Conservation (phyloP, 345 rosid genomes). For the Acer yangbiense region DNA sequence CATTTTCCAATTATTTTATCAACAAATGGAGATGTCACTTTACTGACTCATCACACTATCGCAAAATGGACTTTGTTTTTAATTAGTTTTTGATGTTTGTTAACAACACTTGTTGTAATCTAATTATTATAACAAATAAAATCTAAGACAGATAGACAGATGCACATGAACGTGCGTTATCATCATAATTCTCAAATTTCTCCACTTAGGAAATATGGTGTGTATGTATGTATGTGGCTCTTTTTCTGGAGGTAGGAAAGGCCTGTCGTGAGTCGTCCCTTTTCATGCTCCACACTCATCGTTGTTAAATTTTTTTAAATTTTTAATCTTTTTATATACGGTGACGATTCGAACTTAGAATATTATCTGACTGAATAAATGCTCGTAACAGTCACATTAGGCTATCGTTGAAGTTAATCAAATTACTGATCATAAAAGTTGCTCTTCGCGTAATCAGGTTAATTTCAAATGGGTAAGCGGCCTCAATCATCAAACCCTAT, state of each 20-base stretch:
- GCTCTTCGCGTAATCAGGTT: not conserved
- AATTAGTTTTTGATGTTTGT: not conserved
- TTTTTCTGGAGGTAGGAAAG: not conserved
- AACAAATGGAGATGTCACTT: conserved; percentile 11
- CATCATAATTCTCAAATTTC: conserved; percentile 24
- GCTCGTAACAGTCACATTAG: too few species aligned
- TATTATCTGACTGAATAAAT: too few species aligned
- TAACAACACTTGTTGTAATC: too few species aligned
- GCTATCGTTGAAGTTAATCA: too few species aligned
- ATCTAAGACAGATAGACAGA: not conserved
- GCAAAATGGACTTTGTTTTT: not conserved
- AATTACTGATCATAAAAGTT: too few species aligned
- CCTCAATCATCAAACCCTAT: too few species aligned
- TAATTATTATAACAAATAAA: not conserved
- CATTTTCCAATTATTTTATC: conserved; percentile 3
- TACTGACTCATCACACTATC: not conserved
- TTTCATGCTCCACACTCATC: conserved; percentile 4
- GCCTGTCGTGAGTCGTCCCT: not conserved
- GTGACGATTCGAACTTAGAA: too few species aligned
- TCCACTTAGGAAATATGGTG: conserved; percentile 18
- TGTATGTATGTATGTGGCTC: not conserved
- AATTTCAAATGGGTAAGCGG: not conserved
- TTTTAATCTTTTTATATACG: too few species aligned
- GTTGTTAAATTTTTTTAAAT: not conserved
- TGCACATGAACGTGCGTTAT: conserved; percentile 11